phyloP scores from a whole-genome alignment of 2,329 filamentous ascomycete species.

The Penicillium sp. region DNA sequence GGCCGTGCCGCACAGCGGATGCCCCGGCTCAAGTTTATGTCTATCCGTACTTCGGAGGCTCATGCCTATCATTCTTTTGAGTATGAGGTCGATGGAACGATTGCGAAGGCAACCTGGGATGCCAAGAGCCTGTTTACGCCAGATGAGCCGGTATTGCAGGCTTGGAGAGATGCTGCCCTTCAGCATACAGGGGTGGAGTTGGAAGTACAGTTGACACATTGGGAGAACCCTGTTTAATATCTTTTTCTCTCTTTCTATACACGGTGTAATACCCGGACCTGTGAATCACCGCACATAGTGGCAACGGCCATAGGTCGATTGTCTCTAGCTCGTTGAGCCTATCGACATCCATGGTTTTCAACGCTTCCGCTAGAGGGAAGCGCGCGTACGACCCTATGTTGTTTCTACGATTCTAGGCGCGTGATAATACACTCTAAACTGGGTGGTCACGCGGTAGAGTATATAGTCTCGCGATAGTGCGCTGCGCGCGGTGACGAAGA shows the following conservation, averaged over 20 bases:
- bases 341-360: constrained; percentile 17
- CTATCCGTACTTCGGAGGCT: not conserved
- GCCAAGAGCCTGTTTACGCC: not conserved
- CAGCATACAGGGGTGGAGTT: not conserved
- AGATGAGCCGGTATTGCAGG: not conserved
- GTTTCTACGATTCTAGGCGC: constrained; percentile 16
- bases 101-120: not conserved
- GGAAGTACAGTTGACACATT: not conserved
- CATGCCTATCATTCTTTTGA: not conserved
- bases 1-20: not conserved
- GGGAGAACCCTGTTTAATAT: too few species aligned
- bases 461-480: constrained; percentile 14
- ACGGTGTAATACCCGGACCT: too few species aligned
- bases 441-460: constrained; percentile 23
- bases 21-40: not conserved
- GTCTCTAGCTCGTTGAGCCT: constrained; percentile 22
- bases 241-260: too few species aligned
- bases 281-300: too few species aligned
- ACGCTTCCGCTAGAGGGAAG: constrained; percentile 21
- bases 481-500: constrained; percentile 3
- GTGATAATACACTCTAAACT: constrained; percentile 10
- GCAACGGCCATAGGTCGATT: constrained; percentile 20
- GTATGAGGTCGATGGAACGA: not conserved
- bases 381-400: constrained; percentile 11
- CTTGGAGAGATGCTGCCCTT: not conserved